A percentile compares a stretch with the other conserved stretches of the same genome.
phyloP scores from a whole-genome alignment of 1,284 basidiomycete species.

The Cutaneotrichosporon sp. region DNA sequence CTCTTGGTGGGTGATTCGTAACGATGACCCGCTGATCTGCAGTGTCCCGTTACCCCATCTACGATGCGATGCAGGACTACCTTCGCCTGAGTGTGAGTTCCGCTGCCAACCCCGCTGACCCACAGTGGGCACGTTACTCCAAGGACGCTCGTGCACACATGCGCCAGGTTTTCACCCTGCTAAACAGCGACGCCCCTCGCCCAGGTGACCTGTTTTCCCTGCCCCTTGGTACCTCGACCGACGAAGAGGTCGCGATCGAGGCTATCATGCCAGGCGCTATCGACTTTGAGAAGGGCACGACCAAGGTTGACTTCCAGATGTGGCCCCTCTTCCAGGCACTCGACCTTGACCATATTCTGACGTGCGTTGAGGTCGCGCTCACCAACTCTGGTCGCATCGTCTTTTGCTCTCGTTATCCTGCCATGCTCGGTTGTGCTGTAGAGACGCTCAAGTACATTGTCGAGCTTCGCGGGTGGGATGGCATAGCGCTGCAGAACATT shows the following conservation, averaged over 20 bases:
- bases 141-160: constrained; percentile 64
- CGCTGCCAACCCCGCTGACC: background rate
- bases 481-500: constrained; percentile 77
- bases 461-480: constrained; percentile 91
- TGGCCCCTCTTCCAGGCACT: constrained; percentile 95
- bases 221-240: constrained; percentile 30
- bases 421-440: constrained; percentile 80
- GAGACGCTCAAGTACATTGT: constrained; percentile 87
- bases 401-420: constrained; percentile 85
- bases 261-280: constrained; percentile 52
- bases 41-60: constrained; percentile 89
- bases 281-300: constrained; percentile 53
- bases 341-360: constrained; percentile 90
- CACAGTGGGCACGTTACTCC: constrained; percentile 84
- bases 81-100: constrained; percentile 63
- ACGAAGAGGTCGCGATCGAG: constrained; percentile 42
- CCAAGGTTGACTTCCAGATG: constrained; percentile 71
- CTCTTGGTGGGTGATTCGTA: constrained; percentile 47
- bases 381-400: constrained; percentile 88
- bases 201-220: constrained; percentile 63
- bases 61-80: constrained; percentile 89
- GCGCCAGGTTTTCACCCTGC: constrained; percentile 51
- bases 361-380: constrained; percentile 87
- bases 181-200: constrained; percentile 70
- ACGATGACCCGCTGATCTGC: constrained; percentile 6